These are phyloP conservation scores for Ottelia alismoides DNA, from an alignment of 106 monocot species.

Conservation along the genomic window DNA sequence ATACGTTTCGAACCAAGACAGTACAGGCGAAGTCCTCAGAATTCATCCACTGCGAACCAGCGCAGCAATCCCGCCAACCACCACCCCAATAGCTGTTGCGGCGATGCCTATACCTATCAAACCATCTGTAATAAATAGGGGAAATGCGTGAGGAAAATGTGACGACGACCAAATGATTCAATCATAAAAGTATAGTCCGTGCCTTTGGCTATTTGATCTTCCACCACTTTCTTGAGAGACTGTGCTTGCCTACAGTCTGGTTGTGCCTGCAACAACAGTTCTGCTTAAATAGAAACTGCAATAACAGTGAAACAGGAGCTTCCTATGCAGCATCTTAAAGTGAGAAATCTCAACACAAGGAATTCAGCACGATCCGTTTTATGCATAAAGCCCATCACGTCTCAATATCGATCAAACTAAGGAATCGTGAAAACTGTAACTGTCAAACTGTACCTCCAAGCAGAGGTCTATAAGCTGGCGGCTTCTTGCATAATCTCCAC, in stretches of 20 bases:
- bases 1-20: too few species aligned
- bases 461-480: slow-evolving; percentile 60
- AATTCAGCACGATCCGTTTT: too few species aligned
- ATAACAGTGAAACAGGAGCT: too few species aligned
- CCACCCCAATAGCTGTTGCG: slow-evolving; percentile 52
- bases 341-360: too few species aligned
- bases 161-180: background rate
- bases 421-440: too few species aligned
- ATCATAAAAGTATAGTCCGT: background rate
- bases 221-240: slow-evolving; percentile 58
- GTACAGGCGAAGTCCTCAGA: too few species aligned
- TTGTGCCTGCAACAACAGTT: slow-evolving; percentile 48
- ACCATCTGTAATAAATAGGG: slow-evolving; percentile 34
- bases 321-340: too few species aligned
- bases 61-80: slow-evolving; percentile 59
- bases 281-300: too few species aligned
- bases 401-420: too few species aligned
- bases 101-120: slow-evolving; percentile 74
- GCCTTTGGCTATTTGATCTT: slow-evolving; percentile 80
- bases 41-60: slow-evolving; percentile 43
- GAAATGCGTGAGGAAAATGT: background rate
- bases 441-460: slow-evolving; percentile 56
- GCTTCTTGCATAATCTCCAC: slow-evolving; percentile 66
- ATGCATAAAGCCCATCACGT: too few species aligned
- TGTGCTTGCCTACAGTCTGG: slow-evolving; percentile 86